A percentile compares a stretch with the other conserved stretches of the same genome.
Evolutionary conservation across 108 stramenopile species (phyloP).

Genomic region (Cylindrotheca closterium): DNA sequence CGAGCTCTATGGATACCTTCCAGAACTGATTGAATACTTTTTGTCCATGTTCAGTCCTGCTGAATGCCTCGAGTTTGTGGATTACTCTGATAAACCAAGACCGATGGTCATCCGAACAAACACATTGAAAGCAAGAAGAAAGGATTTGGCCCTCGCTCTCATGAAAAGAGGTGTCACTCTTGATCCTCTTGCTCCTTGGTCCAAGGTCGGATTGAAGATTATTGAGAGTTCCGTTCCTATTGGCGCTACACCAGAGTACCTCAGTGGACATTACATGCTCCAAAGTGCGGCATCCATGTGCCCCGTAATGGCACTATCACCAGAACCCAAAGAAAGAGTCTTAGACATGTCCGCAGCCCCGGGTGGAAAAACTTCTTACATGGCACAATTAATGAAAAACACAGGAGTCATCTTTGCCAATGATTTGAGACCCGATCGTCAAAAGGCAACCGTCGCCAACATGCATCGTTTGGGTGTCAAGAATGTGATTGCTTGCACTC

Average conservation of each 20-base stretch:
- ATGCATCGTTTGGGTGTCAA: conserved; percentile 96
- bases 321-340: conserved; percentile 93
- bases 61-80: conserved; percentile 94
- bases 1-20: conserved; percentile 95
- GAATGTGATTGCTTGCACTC: conserved; percentile 89
- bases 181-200: conserved; percentile 97
- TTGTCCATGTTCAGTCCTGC: conserved; percentile 90
- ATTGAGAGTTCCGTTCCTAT: conserved; percentile 96
- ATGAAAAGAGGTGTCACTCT: conserved; percentile 97
- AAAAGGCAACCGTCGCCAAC: conserved; percentile 98
- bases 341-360: conserved; percentile 98
- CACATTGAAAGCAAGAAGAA: conserved; percentile 96
- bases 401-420: conserved; percentile 95
- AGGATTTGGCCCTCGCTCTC: conserved; percentile 95
- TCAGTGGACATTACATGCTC: conserved; percentile 99
- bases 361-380: conserved; percentile 97
- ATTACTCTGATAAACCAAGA: conserved; percentile 92
- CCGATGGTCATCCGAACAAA: conserved; percentile 97
- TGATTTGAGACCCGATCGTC: conserved; percentile 91
- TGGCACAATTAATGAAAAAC: conserved; percentile 98
- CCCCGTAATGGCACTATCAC: conserved; percentile 93
- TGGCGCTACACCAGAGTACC: conserved; percentile 99
- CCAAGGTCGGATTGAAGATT: conserved; percentile 98
- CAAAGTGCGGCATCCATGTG: conserved; percentile 98
- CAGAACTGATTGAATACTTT: conserved; percentile 95